Evolutionary conservation across 1,284 basidiomycete species (phyloP).

Genomic region (Cystobasidium slooffiae): DNA sequence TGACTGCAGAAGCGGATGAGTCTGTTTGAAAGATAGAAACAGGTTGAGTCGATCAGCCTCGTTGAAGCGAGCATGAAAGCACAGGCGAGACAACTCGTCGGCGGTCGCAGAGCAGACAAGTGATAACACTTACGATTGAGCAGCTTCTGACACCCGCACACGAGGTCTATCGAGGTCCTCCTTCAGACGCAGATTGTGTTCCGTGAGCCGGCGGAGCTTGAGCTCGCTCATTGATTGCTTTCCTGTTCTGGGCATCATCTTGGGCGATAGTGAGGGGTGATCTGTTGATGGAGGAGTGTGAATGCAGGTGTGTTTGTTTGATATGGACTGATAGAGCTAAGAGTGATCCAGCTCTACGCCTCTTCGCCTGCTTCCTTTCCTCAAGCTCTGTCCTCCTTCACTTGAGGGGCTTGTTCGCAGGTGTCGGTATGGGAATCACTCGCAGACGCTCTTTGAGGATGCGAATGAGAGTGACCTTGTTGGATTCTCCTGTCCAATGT

Average conservation of each 20-base stretch:
- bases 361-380: not conserved
- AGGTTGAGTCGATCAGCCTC: no score
- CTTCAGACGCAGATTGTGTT: conserved; percentile 87
- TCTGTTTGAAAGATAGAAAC: conserved; percentile 59
- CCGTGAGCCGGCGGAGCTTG: conserved; percentile 86
- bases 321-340: not conserved
- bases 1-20: conserved; percentile 88
- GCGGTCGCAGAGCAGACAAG: not conserved
- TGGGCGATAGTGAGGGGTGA: conserved; percentile 9
- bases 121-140: conserved; percentile 70
- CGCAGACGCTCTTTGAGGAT: not conserved
- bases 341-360: not conserved
- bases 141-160: conserved; percentile 87
- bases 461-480: not conserved
- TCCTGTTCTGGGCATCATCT: conserved; percentile 54
- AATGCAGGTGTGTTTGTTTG: conserved; percentile 2
- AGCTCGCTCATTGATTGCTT: conserved; percentile 80
- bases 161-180: conserved; percentile 88
- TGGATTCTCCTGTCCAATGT: not conserved
- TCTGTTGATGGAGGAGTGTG: conserved; percentile 65
- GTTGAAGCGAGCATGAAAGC: not conserved
- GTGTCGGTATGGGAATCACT: not conserved
- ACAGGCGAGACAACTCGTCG: not conserved
- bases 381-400: conserved; percentile 1
- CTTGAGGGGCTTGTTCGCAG: conserved; percentile 36